phyloP scores from a whole-genome alignment of 192 early-diverging fungal genomes.

The Coemansia sp. region DNA sequence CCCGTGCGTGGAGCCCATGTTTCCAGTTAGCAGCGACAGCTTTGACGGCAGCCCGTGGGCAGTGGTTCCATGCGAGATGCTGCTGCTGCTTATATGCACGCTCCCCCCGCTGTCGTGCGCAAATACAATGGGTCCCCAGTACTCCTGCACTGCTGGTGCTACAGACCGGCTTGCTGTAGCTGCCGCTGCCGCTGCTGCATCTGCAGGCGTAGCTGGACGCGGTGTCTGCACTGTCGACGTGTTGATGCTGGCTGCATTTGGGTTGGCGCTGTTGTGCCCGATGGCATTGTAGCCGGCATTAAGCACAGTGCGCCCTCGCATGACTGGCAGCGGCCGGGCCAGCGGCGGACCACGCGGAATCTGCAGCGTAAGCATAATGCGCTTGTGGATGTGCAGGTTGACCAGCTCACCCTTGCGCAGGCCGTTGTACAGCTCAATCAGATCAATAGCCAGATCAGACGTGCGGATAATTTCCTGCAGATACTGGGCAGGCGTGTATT shows the following conservation, averaged over 20 bases:
- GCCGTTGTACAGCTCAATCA: slow-evolving; percentile 46
- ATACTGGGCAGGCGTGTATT: slow-evolving; percentile 23
- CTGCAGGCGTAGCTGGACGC: slow-evolving; percentile 30
- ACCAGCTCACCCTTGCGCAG: slow-evolving; percentile 41
- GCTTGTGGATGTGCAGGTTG: slow-evolving; percentile 42
- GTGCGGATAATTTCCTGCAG: slow-evolving; percentile 22
- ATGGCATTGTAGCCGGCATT: slow-evolving; percentile 7
- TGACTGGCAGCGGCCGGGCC: slow-evolving; percentile 28
- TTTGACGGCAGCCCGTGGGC: slow-evolving; percentile 17
- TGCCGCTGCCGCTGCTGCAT: slow-evolving; percentile 1
- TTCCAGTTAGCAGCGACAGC: slow-evolving; percentile 5
- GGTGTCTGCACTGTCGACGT: slow-evolving; percentile 37
- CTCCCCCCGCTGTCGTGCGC: slow-evolving; percentile 6
- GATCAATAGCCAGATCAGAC: slow-evolving; percentile 33
- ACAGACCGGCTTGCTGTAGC: slow-evolving; percentile 8
- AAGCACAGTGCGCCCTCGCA: slow-evolving; percentile 13
- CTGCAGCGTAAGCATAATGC: slow-evolving; percentile 51
- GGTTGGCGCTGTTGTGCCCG: slow-evolving; percentile 12
- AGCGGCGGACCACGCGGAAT: slow-evolving; percentile 46
- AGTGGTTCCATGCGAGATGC: slow-evolving; percentile 2
- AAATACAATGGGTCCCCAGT: slow-evolving; percentile 34
- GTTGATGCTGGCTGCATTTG: slow-evolving; percentile 13
- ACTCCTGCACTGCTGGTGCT: slow-evolving; percentile 34
- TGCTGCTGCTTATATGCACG: slow-evolving; percentile 3
- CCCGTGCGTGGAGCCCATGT: slow-evolving; percentile 18